These are phyloP conservation scores for Sphaerulina musiva DNA, from an alignment of 2,329 filamentous ascomycete genomes.

Conservation along the genomic window DNA sequence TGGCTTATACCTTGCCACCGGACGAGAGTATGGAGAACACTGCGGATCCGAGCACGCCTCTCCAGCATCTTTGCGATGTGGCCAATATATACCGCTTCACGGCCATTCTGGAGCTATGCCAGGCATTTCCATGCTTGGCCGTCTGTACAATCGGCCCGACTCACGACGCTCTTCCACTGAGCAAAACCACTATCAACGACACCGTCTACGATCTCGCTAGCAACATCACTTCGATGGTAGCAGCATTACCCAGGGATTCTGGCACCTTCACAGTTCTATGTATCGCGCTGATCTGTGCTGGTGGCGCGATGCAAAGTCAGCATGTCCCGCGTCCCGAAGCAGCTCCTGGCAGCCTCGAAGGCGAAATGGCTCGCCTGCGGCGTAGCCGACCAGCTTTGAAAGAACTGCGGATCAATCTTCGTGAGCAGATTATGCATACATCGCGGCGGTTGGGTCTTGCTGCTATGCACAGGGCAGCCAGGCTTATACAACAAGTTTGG, in stretches of 20 bases:
- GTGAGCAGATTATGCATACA: slow-evolving; percentile 12
- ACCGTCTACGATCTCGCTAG: slow-evolving; percentile 9
- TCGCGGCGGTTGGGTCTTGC: slow-evolving; percentile 8
- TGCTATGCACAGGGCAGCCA: background rate
- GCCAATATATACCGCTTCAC: slow-evolving; percentile 12
- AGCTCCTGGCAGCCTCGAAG: background rate
- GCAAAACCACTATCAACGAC: background rate
- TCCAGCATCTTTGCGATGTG: slow-evolving; percentile 13
- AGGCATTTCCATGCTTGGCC: slow-evolving; percentile 9
- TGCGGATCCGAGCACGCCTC: slow-evolving; percentile 10
- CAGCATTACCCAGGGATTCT: slow-evolving; percentile 7
- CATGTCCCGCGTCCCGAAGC: background rate
- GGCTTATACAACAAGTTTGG: slow-evolving; percentile 16
- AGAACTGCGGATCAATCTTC: slow-evolving; percentile 6
- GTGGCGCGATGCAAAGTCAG: slow-evolving; percentile 7
- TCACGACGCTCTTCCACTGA: background rate
- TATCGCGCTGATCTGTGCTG: slow-evolving; percentile 12
- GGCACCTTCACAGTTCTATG: slow-evolving; percentile 12
- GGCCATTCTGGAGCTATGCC: slow-evolving; percentile 13
- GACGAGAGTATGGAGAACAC: slow-evolving; percentile 11
- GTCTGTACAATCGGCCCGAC: background rate
- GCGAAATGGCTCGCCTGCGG: slow-evolving; percentile 3
- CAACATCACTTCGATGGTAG: slow-evolving; percentile 10
- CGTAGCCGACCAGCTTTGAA: background rate
- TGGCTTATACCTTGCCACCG: background rate